Evolutionary conservation across 805 yeast species (phyloP).

Genomic region (Wickerhamomyces canadensis): DNA sequence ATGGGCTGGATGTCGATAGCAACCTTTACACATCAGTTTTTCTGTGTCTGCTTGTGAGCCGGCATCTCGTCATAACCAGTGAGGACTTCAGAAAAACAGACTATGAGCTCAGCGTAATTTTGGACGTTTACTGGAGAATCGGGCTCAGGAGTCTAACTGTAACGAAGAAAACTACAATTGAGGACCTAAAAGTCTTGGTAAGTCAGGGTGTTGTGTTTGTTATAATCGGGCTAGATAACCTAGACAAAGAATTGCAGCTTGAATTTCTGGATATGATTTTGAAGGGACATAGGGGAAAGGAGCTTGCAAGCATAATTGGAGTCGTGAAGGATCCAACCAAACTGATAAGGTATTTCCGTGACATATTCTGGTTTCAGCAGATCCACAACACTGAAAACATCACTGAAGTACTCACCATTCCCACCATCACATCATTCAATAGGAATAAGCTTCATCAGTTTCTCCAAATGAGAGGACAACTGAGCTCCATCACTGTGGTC

Average conservation of each 20-base stretch:
- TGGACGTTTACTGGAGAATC: background rate
- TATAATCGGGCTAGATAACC: background rate
- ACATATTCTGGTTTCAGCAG: slow-evolving; percentile 2
- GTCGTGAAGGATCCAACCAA: background rate
- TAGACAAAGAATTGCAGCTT: background rate
- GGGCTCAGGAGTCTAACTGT: background rate
- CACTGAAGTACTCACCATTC: background rate
- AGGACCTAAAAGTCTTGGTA: background rate
- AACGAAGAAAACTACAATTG: background rate
- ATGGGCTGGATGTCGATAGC: background rate
- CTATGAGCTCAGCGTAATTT: background rate
- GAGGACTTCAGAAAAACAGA: background rate
- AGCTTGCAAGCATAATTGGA: background rate
- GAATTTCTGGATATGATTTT: background rate
- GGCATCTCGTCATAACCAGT: background rate
- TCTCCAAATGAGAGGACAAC: background rate
- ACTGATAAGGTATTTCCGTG: background rate
- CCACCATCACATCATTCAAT: background rate
- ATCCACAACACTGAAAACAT: background rate
- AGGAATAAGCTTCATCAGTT: background rate
- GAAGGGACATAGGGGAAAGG: background rate
- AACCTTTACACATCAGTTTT: background rate
- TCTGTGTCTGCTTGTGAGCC: background rate
- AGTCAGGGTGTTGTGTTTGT: background rate
- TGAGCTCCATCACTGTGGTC: slow-evolving; percentile 25